Conservation (phyloP, 345 rosid genomes). For the Eucalyptus shirleyi region DNA sequence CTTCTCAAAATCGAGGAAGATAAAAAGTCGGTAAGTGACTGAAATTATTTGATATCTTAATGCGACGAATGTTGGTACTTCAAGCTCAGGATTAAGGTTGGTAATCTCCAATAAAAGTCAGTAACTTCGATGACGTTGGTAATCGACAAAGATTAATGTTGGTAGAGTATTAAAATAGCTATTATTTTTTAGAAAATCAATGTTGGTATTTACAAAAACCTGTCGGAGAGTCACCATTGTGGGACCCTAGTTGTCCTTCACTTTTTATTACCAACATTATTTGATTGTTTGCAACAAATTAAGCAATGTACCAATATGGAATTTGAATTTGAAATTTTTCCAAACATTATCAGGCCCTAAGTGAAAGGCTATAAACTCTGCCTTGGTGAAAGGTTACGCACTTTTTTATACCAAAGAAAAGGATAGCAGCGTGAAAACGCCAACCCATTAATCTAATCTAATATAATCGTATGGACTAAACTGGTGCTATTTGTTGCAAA, state of each 20-base stretch:
- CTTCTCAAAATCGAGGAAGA: background rate
- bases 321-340: background rate
- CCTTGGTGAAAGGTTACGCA: background rate
- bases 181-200: too few species aligned
- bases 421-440: background rate
- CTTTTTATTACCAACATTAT: background rate
- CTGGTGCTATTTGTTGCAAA: background rate
- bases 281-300: background rate
- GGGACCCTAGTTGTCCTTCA: background rate
- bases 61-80: background rate
- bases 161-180: background rate
- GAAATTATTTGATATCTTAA: background rate
- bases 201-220: background rate
- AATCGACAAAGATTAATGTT: background rate
- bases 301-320: background rate
- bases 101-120: background rate
- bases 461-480: background rate
- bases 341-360: background rate
- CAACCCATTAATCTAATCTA: background rate
- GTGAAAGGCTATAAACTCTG: background rate
- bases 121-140: background rate
- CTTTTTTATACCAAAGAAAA: background rate
- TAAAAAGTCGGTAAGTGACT: background rate
- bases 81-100: background rate
- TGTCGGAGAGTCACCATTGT: accelerated